phyloP scores from a whole-genome alignment of 148 eudicot species.

The Chenopodium suecicum region DNA sequence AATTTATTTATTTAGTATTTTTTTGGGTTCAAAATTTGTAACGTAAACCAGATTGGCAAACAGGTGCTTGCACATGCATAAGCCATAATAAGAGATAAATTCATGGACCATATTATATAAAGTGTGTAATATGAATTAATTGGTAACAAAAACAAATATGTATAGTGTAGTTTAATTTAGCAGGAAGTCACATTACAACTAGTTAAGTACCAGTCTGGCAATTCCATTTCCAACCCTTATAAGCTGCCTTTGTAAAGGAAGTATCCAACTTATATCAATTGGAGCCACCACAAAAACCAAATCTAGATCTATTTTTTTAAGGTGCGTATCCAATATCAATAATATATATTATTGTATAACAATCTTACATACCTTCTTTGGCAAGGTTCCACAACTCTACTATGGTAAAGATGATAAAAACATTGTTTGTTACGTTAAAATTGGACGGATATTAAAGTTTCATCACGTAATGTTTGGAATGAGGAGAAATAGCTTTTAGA shows the following conservation, averaged over 20 bases:
- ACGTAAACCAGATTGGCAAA: constrained; percentile 32
- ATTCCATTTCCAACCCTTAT: constrained; percentile 21
- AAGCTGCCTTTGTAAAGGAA: constrained; percentile 3
- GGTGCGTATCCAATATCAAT: no score
- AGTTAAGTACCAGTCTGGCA: constrained; percentile 23
- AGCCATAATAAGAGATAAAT: neutral
- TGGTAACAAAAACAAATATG: neutral
- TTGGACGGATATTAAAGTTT: no score
- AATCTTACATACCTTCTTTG: neutral
- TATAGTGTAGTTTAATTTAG: neutral
- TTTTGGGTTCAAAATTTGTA: constrained; percentile 16
- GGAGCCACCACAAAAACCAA: constrained; percentile 2
- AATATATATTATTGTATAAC: no score
- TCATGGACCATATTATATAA: neutral
- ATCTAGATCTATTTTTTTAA: neutral
- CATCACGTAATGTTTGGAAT: no score
- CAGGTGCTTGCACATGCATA: constrained; percentile 33
- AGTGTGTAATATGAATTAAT: neutral
- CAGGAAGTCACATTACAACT: constrained; percentile 11
- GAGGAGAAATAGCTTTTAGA: no score
- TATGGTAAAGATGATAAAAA: no score
- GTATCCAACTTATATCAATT: neutral
- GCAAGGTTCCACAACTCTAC: neutral
- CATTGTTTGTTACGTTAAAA: no score
- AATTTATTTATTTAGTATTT: no score